These are phyloP conservation scores for Phytophthora citricola DNA, from an alignment of 352 stramenopile genomes.

Conservation along the genomic window DNA sequence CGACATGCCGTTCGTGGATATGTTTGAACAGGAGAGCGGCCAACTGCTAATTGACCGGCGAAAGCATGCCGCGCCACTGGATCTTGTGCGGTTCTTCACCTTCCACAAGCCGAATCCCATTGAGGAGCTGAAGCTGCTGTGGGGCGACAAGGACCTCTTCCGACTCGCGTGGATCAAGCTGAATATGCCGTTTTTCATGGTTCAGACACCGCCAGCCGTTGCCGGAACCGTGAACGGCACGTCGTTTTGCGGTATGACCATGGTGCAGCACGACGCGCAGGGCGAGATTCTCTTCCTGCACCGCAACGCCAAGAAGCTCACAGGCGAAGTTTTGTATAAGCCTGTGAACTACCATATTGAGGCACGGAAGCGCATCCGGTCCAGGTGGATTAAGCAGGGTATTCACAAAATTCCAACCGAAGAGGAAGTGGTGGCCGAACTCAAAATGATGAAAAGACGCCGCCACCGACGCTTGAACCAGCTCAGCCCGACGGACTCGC, in stretches of 20 bases:
- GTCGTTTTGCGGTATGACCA: conserved; percentile 45
- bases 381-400: conserved; percentile 27
- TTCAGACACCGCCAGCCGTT: conserved; percentile 45
- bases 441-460: conserved; percentile 28
- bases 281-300: conserved; percentile 57
- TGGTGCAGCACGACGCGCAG: conserved; percentile 42
- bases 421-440: conserved; percentile 24
- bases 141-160: conserved; percentile 70
- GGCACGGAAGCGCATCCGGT: conserved; percentile 27
- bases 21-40: conserved; percentile 48
- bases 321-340: conserved; percentile 31
- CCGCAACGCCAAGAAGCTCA: conserved; percentile 59
- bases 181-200: conserved; percentile 54
- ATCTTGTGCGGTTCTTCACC: conserved; percentile 44
- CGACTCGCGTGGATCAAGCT: conserved; percentile 65
- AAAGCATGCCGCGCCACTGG: conserved; percentile 19
- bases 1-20: conserved; percentile 50
- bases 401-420: conserved; percentile 23
- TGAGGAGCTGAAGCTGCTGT: conserved; percentile 45
- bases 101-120: conserved; percentile 50
- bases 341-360: conserved; percentile 30
- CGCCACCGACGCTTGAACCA: conserved; percentile 23
- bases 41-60: conserved; percentile 30
- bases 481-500: conserved; percentile 31
- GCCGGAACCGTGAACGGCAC: conserved; percentile 37